Evolutionary conservation across 495 filamentous ascomycete genomes (phyloP).

Genomic region (Aspergillus heteromorphus): DNA sequence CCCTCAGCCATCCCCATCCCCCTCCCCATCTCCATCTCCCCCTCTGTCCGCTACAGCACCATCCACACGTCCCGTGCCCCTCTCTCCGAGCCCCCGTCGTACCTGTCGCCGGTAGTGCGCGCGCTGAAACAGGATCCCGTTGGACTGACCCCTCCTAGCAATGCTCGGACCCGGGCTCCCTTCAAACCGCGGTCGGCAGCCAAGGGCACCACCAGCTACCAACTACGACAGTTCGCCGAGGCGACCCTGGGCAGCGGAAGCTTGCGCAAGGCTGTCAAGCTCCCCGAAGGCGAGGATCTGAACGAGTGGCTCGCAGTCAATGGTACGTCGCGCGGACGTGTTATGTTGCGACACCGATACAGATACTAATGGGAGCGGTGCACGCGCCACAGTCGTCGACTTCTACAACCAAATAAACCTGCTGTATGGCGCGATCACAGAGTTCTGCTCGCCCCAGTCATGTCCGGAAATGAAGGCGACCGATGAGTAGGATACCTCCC

Average conservation of each 20-base stretch:
- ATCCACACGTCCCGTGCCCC: conserved; percentile 30
- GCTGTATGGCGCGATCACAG: conserved; percentile 95
- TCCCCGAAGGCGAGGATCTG: conserved; percentile 93
- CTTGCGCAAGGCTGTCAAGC: conserved; percentile 89
- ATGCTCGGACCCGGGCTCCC: conserved; percentile 80
- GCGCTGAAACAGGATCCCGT: conserved; percentile 31
- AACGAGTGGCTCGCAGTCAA: conserved; percentile 99
- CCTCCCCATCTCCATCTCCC: conserved; percentile 17
- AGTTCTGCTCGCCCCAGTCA: conserved; percentile 94
- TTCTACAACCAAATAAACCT: conserved; percentile 99
- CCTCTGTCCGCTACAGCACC: conserved; percentile 25
- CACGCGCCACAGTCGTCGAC: conserved; percentile 69
- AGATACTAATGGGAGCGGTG: conserved; percentile 3
- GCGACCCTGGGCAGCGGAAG: conserved; percentile 93
- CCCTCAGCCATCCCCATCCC: conserved; percentile 11
- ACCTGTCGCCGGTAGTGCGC: conserved; percentile 38
- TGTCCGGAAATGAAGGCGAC: conserved; percentile 99
- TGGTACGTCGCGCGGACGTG: conserved; percentile 44
- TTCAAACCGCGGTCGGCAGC: conserved; percentile 86
- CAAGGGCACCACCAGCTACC: conserved; percentile 90
- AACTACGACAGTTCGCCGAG: conserved; percentile 95
- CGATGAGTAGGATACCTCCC: conserved; percentile 65
- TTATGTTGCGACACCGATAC: background rate
- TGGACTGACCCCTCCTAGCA: conserved; percentile 58
- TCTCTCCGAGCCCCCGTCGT: conserved; percentile 33